phyloP scores from a whole-genome alignment of 139 green algal species.

The Micromonas commoda region DNA sequence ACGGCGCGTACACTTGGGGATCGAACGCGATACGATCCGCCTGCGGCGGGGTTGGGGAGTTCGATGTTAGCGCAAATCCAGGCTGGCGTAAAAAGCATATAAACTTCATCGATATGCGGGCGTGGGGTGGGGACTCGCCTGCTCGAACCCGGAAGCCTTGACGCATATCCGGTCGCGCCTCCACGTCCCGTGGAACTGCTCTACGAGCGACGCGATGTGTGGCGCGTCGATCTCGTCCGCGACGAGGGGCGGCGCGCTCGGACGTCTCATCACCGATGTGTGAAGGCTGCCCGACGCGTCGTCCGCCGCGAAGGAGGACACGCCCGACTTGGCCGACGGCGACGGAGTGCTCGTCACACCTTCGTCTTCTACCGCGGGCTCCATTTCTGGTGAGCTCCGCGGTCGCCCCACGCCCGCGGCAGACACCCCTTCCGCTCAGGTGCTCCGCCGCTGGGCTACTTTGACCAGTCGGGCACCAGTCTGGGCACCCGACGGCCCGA shows the following conservation, averaged over 20 bases:
- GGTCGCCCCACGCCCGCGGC: no score
- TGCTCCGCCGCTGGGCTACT: no score
- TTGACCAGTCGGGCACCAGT: no score
- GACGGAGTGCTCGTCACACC: not conserved
- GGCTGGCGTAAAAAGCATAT: no score
- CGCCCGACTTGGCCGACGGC: not conserved
- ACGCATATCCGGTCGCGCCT: not conserved
- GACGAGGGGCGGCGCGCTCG: not conserved
- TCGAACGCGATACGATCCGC: not conserved
- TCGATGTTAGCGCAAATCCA: no score
- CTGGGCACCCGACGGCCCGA: no score
- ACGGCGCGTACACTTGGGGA: not conserved
- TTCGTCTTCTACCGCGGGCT: not conserved
- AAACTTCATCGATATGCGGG: no score
- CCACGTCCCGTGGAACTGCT: not conserved
- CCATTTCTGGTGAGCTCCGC: constrained; percentile 5
- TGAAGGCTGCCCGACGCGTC: not conserved
- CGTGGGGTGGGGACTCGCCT: not conserved
- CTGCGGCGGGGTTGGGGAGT: no score
- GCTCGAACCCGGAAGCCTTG: not conserved
- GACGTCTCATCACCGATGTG: not conserved
- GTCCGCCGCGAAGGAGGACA: not conserved
- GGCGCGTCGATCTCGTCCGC: constrained; percentile 12
- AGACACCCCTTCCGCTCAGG: no score
- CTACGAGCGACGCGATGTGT: constrained; percentile 11